Percentiles rank a stretch among this genome's conserved stretches.
phyloP scores from a whole-genome alignment of 768 basidiomycete genomes.

The Scleroderma citrinum region DNA sequence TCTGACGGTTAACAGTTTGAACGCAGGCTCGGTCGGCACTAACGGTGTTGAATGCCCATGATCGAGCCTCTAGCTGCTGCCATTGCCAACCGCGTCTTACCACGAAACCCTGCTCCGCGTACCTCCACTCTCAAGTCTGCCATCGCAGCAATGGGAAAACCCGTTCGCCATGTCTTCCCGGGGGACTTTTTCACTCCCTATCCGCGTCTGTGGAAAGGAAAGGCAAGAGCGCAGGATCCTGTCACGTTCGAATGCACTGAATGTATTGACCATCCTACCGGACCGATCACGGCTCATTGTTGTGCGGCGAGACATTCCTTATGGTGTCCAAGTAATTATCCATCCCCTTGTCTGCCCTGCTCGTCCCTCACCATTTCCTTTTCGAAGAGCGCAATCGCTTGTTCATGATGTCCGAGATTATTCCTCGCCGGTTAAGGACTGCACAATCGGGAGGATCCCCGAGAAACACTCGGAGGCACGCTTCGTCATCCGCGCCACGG shows the following conservation, averaged over 20 bases:
- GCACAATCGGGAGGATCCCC: conserved; percentile 7
- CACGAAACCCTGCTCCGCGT: conserved; percentile 22
- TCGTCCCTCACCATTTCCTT: conserved; percentile 5
- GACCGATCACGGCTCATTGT: conserved; percentile 37
- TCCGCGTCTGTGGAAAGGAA: conserved; percentile 48
- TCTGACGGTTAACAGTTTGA: neutral
- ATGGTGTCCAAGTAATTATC: conserved; percentile 35
- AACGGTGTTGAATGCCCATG: conserved; percentile 39
- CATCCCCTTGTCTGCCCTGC: conserved; percentile 1
- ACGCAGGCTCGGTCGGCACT: conserved; percentile 13
- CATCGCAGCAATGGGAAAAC: conserved; percentile 23
- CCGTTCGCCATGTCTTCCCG: conserved; percentile 30
- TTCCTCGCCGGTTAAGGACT: conserved; percentile 19
- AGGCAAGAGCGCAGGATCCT: conserved; percentile 37
- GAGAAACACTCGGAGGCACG: conserved; percentile 19
- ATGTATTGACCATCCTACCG: conserved; percentile 11
- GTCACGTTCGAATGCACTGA: conserved; percentile 24
- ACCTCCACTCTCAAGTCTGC: conserved; percentile 24
- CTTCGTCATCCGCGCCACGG: conserved; percentile 13
- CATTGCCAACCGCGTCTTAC: conserved; percentile 43
- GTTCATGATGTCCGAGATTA: conserved; percentile 33
- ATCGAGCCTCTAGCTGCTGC: conserved; percentile 57
- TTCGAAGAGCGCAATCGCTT: conserved; percentile 29
- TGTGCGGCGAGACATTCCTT: conserved; percentile 42
- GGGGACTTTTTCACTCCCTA: conserved; percentile 52